Base-by-base conservation (phyloP, 495 filamentous ascomycete species). In the Chlorociboria aeruginascens region DNA sequence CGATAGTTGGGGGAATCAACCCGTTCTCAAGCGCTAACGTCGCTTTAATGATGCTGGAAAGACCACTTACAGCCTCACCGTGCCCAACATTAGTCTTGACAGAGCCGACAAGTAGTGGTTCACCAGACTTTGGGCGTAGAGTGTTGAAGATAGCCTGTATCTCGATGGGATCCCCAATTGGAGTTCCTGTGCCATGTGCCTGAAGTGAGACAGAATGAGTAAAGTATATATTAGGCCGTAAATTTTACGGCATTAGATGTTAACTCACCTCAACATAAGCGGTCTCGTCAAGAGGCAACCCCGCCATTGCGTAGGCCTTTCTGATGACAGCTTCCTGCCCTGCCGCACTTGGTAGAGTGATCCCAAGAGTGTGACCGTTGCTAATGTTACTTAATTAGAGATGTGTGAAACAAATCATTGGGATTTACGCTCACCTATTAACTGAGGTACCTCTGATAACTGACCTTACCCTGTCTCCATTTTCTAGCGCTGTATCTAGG, bases 261-360 rank as follows among this genome's bases (percentile, higher is more conserved):
- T n/a, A n/a, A n/a, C n/a, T n/a, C n/a, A n/a, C 46, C 25, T 57
- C 54, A 12, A 50, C 36, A 13, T 47, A 47, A 0, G 32, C 50
- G 3, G 54, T 57, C 28, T 49, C 3, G 3, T 17, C 13, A 10
- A 46, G 10, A 1, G 31, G 25, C 1, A 57, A 29, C 4, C 44
- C 47, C n/a, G 70, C 70, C 2, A 61, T 57, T 3, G 45, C 43
- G 54, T 84, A 84, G 0, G 69, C 67, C 10, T 66, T 57, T 3
- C 69, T 61, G 12, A 84, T 78, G 0, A 82, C 35, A 20, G 55
- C 42, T 58, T 70, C 76, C 58, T 86, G 82, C 3, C 77, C 74
- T 0, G 66, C 63, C 0, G 64, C 64, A 39, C 64, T 77, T 0
- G 81, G 81, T 57, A 74, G 65, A 1, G 72, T 77, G 31, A 84